These are phyloP conservation scores for Chaetomium tenue DNA, from an alignment of 495 filamentous ascomycete genomes.

Conservation along the genomic window DNA sequence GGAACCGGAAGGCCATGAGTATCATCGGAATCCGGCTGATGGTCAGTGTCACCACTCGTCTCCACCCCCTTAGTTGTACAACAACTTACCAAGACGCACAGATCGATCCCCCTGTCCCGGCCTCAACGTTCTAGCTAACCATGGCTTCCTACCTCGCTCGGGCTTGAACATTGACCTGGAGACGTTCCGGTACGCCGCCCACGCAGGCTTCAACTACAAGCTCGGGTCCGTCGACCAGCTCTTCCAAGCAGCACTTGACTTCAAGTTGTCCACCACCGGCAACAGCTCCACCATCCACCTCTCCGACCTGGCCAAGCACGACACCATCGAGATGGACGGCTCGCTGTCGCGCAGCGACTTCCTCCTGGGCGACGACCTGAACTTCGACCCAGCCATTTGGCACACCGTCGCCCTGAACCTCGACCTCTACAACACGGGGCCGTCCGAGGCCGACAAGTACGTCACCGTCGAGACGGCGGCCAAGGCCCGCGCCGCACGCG, in stretches of 20 bases:
- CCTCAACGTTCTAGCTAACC: conserved; percentile 57
- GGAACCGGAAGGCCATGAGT: conserved; percentile 25
- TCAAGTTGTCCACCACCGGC: conserved; percentile 29
- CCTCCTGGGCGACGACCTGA: conserved; percentile 28
- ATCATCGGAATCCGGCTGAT: conserved; percentile 4
- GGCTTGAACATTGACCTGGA: conserved; percentile 41
- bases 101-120: conserved; percentile 49
- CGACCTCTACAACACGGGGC: conserved; percentile 16
- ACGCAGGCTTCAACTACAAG: conserved; percentile 29
- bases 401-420: conserved; percentile 12
- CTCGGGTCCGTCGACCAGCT: conserved; percentile 27
- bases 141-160: conserved; percentile 53
- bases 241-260: conserved; percentile 30
- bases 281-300: conserved; percentile 34
- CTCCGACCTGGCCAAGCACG: conserved; percentile 28
- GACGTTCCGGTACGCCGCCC: conserved; percentile 22
- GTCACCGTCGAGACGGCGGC: conserved; percentile 33
- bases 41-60: conserved; percentile 10
- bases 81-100: background rate
- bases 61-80: background rate
- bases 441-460: conserved; percentile 18
- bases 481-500: conserved; percentile 26
- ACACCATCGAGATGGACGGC: conserved; percentile 37
- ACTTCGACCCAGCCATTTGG: conserved; percentile 34
- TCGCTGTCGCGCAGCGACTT: conserved; percentile 32